These are phyloP conservation scores for Phaeoacremonium minimum DNA, from an alignment of 2,329 filamentous ascomycete genomes.

Conservation along the genomic window DNA sequence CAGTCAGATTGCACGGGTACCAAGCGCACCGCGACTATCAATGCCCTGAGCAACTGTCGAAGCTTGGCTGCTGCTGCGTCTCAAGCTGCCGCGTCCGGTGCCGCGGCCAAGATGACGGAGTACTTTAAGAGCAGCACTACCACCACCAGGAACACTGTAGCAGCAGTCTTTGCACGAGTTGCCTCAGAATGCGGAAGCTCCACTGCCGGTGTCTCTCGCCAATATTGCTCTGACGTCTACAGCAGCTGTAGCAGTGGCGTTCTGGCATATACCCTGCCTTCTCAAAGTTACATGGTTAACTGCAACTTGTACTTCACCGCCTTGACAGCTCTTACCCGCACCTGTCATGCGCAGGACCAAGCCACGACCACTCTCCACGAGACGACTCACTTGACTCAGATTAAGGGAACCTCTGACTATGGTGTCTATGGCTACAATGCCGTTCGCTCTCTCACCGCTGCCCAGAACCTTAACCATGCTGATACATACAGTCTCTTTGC, in stretches of 20 bases:
- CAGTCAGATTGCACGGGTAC: conserved; percentile 50
- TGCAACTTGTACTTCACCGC: conserved; percentile 55
- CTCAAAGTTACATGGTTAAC: conserved; percentile 52
- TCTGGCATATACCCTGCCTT: conserved; percentile 58
- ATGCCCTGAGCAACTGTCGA: conserved; percentile 50
- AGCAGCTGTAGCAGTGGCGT: conserved; percentile 44
- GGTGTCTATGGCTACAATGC: conserved; percentile 53
- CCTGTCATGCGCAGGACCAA: conserved; percentile 62
- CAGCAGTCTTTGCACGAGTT: conserved; percentile 45
- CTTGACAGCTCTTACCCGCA: conserved; percentile 40
- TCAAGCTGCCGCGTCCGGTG: conserved; percentile 42
- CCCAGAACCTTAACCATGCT: conserved; percentile 57
- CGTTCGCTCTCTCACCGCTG: conserved; percentile 38
- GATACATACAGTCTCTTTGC: conserved; percentile 47
- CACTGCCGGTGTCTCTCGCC: conserved; percentile 40
- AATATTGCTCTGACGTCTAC: conserved; percentile 57
- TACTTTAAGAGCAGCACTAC: conserved; percentile 59
- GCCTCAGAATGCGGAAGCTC: conserved; percentile 50
- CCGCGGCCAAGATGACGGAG: conserved; percentile 45
- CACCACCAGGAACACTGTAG: conserved; percentile 42
- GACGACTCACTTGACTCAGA: conserved; percentile 55
- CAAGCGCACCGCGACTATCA: conserved; percentile 36
- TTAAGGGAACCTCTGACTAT: conserved; percentile 55
- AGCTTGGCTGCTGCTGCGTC: conserved; percentile 49
- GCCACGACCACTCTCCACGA: conserved; percentile 63